Evolutionary conservation across 495 filamentous ascomycete species (phyloP).

Genomic region (Xylaria venustula): DNA sequence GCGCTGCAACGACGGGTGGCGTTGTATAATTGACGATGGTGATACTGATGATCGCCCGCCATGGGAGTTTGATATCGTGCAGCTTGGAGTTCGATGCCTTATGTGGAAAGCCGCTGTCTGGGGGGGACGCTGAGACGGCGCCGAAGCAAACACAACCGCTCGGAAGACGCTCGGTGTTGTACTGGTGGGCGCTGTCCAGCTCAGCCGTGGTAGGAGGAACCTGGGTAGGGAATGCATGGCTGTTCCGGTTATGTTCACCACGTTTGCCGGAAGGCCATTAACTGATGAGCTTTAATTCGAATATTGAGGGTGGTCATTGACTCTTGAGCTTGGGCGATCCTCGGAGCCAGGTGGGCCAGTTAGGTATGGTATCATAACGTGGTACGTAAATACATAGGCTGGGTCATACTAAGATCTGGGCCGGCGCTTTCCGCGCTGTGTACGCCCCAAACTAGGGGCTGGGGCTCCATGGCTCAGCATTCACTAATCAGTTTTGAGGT

Average conservation of each 20-base stretch:
- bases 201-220: conserved; percentile 53
- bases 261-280: conserved; percentile 3
- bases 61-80: background rate
- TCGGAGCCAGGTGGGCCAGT: background rate
- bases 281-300: background rate
- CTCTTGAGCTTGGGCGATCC: background rate
- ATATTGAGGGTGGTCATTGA: background rate
- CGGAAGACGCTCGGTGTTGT: conserved; percentile 19
- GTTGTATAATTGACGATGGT: conserved; percentile 21
- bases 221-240: conserved; percentile 40
- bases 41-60: too few relatives aligned
- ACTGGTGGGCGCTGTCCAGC: conserved; percentile 43
- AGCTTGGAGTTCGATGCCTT: background rate
- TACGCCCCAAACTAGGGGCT: background rate
- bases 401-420: too few relatives aligned
- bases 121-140: conserved; percentile 16
- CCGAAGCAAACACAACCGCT: conserved; percentile 24
- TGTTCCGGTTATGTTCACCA: conserved; percentile 31
- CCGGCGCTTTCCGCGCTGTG: too few relatives aligned
- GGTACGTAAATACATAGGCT: too few relatives aligned
- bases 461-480: background rate
- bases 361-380: too few relatives aligned
- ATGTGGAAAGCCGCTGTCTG: conserved; percentile 21
- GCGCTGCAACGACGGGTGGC: conserved; percentile 32
- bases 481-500: too few relatives aligned